Evolutionary conservation across 805 yeast species (phyloP).

Genomic region (Nakazawaea sp.): DNA sequence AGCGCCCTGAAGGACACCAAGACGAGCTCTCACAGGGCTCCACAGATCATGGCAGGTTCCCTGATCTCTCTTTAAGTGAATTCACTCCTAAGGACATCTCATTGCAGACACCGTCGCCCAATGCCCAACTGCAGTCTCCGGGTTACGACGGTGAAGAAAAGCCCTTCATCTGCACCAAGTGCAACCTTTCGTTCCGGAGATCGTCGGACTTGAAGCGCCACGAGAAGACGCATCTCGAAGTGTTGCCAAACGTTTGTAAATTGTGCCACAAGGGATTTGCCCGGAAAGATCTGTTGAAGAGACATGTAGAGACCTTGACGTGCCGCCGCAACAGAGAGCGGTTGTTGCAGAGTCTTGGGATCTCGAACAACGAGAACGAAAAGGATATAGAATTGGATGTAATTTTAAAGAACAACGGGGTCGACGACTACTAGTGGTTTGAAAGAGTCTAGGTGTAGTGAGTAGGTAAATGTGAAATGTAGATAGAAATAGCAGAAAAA

Average conservation of each 20-base stretch:
- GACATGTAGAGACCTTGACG: slow-evolving; percentile 70
- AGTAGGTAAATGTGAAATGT: too few relatives aligned
- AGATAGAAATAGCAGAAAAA: too few relatives aligned
- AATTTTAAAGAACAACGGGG: slow-evolving; percentile 1
- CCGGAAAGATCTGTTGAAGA: slow-evolving; percentile 71
- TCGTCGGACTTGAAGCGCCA: slow-evolving; percentile 69
- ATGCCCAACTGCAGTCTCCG: not conserved
- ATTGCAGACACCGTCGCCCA: not conserved
- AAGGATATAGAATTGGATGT: slow-evolving; percentile 5
- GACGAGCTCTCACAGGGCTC: not conserved
- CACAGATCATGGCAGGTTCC: slow-evolving; percentile 21
- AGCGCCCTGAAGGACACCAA: not conserved
- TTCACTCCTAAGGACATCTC: slow-evolving; percentile 15
- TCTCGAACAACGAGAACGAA: slow-evolving; percentile 4
- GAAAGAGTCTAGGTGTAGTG: too few relatives aligned
- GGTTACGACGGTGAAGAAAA: slow-evolving; percentile 15
- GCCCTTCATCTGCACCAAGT: slow-evolving; percentile 51
- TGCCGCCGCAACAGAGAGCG: slow-evolving; percentile 67
- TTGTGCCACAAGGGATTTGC: slow-evolving; percentile 80
- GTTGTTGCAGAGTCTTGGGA: slow-evolving; percentile 27
- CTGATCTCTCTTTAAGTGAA: slow-evolving; percentile 34
- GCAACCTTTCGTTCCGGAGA: slow-evolving; percentile 58
- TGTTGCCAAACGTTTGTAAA: slow-evolving; percentile 70
- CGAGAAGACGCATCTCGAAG: slow-evolving; percentile 64
- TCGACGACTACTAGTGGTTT: not conserved